Percentiles rank a stretch among this genome's conserved stretches.
These are phyloP conservation scores for Carallia brachiata DNA, from an alignment of 345 rosid genomes.

Conservation along the genomic window DNA sequence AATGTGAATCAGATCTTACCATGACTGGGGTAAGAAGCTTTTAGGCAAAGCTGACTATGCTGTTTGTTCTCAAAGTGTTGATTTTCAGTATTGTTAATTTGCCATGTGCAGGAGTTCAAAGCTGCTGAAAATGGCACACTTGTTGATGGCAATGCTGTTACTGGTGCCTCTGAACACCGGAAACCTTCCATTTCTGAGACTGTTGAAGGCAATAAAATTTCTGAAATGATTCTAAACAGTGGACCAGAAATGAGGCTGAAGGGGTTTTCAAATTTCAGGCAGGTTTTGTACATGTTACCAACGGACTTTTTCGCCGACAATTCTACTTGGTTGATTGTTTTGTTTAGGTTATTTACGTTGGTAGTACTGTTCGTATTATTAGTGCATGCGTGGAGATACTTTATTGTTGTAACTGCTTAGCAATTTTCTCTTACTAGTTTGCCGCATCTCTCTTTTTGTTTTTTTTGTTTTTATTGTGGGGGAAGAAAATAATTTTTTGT, in stretches of 20 bases:
- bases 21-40: constrained; percentile 49
- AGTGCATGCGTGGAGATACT: constrained; percentile 23
- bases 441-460: neutral
- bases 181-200: constrained; percentile 7
- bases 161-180: constrained; percentile 1
- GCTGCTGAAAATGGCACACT: constrained; percentile 12
- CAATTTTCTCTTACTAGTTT: neutral
- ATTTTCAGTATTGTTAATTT: constrained; percentile 22
- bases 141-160: constrained; percentile 6
- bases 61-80: constrained; percentile 9
- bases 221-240: neutral
- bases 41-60: constrained; percentile 11
- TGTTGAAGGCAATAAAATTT: constrained; percentile 11
- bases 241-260: constrained; percentile 17
- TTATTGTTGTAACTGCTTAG: constrained; percentile 5
- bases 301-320: constrained; percentile 17
- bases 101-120: constrained; percentile 35
- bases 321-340: constrained; percentile 17
- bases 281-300: constrained; percentile 13
- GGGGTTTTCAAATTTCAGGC: neutral
- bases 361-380: constrained; percentile 43
- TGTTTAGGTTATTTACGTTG: constrained; percentile 38
- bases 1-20: constrained; percentile 26
- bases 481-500: neutral
- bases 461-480: neutral